A percentile compares a stretch with the other conserved stretches of the same genome.
These are phyloP conservation scores for Tinospora cordifolia DNA, from an alignment of 164 flowering plant species.

Conservation along the genomic window DNA sequence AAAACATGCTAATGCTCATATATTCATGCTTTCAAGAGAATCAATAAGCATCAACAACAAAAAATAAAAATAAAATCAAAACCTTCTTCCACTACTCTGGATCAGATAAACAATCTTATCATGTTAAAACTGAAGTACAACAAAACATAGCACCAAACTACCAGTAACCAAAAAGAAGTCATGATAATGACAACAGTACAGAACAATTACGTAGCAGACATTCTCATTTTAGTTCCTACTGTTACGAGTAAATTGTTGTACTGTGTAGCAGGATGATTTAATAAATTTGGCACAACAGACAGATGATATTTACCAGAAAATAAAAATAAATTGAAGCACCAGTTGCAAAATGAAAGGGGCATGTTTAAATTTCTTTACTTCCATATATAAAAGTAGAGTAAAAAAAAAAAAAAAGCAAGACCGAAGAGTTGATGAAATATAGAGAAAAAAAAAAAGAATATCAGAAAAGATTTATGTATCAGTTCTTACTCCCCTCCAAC, in stretches of 20 bases:
- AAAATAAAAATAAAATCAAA: too few relatives aligned
- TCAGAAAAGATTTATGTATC: neutral
- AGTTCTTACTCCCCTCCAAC: neutral
- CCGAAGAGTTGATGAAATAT: neutral
- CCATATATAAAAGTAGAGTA: neutral
- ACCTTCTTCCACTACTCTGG: neutral
- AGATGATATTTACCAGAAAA: neutral
- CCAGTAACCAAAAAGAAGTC: neutral
- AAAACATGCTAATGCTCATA: neutral
- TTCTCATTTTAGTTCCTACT: too few relatives aligned
- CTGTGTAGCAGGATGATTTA: neutral
- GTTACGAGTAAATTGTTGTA: neutral
- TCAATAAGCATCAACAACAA: neutral
- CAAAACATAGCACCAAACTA: neutral
- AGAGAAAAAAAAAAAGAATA: neutral
- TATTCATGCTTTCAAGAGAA: neutral
- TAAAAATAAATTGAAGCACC: neutral
- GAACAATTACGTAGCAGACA: neutral
- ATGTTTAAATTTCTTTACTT: too few relatives aligned
- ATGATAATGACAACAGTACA: neutral
- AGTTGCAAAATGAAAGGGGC: neutral
- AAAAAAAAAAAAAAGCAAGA: neutral
- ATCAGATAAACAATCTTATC: neutral
- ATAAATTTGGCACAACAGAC: neutral
- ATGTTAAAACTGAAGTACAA: neutral